Evolutionary conservation across 2,329 filamentous ascomycete species (phyloP), one percentile per base, ranked within the genome.

Genomic region (Bipolaris zeicola): DNA sequence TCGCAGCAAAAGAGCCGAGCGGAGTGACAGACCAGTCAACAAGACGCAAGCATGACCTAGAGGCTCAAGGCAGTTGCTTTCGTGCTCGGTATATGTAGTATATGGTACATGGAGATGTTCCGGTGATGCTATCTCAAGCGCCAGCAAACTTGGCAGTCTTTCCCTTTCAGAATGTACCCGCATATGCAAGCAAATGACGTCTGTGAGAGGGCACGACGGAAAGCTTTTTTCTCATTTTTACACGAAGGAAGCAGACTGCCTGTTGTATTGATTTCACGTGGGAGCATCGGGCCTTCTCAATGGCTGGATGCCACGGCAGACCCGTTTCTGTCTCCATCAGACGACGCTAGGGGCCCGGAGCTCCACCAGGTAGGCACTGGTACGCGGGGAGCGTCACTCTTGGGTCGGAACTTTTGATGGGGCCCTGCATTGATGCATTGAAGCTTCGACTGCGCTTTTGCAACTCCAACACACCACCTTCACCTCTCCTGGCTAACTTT

Each of bases 261-360:
- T 46, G 38, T 44, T 47, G 26, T 24, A 33, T 44, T 43, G 14
- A 37, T 43, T 50, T 55, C 60, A 65, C 66, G 66, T 60, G 60
- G 48, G 28, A 43, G 47, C 53, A 20, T 52, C 53, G 49, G 53
- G 48, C 58, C 46, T 61, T 59, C 55, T 59, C 52, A 61, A 61
- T 68, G 64, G 65, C 52, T 55, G 50, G 57, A 42, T 52, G 55
- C 55, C 48, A 53, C 49, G 54, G 44, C 44, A 44, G 46, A 36
- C 45, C 55, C 52, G 49, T 64, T 42, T 59, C 41, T 46, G 47
- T 38, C 59, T 52, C 53, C 51, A 50, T 55, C 37, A 41, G 36
- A 53, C 52, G 46, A 51, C 52, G 47, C 60, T 50, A 50, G 13
- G 22, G 33, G 36, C 14, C 50, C 44, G 44, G 33, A 53, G 59